A percentile compares a stretch with the other conserved stretches of the same genome.
Evolutionary conservation across 2,329 filamentous ascomycete species (phyloP).

Genomic region (Fusarium vanettenii): DNA sequence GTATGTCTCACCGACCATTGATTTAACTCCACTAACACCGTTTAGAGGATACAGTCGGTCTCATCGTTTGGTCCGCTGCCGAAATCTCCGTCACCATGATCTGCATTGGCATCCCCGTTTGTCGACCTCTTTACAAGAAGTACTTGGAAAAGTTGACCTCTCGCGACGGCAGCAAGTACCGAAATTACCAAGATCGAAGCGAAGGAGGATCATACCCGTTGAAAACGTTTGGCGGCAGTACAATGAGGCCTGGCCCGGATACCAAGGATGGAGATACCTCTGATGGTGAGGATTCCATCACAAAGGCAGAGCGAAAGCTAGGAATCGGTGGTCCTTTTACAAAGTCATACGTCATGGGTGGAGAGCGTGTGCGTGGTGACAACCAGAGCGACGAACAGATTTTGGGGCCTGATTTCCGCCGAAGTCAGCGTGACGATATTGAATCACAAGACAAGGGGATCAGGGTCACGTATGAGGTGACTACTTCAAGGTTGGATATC

Average conservation of each 20-base stretch:
- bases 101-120: constrained; percentile 54
- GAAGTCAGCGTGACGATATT: constrained; percentile 11
- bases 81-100: constrained; percentile 54
- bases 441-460: background rate
- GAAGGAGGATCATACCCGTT: constrained; percentile 23
- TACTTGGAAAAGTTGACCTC: constrained; percentile 35
- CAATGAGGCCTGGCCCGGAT: background rate
- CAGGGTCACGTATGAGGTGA: background rate
- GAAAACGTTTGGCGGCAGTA: constrained; percentile 31
- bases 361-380: background rate
- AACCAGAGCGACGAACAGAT: constrained; percentile 40
- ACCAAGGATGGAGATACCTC: constrained; percentile 2
- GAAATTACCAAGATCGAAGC: constrained; percentile 24
- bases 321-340: constrained; percentile 1
- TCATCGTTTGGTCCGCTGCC: constrained; percentile 53
- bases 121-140: constrained; percentile 51
- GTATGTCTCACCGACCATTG: background rate
- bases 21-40: background rate
- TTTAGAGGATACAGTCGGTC: constrained; percentile 49
- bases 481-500: background rate
- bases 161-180: constrained; percentile 37
- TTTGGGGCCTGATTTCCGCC: constrained; percentile 28
- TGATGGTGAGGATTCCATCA: constrained; percentile 9
- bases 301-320: constrained; percentile 15
- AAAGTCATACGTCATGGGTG: constrained; percentile 12